Conservation (phyloP, 768 basidiomycete species). For the Agaricus blazei region DNA sequence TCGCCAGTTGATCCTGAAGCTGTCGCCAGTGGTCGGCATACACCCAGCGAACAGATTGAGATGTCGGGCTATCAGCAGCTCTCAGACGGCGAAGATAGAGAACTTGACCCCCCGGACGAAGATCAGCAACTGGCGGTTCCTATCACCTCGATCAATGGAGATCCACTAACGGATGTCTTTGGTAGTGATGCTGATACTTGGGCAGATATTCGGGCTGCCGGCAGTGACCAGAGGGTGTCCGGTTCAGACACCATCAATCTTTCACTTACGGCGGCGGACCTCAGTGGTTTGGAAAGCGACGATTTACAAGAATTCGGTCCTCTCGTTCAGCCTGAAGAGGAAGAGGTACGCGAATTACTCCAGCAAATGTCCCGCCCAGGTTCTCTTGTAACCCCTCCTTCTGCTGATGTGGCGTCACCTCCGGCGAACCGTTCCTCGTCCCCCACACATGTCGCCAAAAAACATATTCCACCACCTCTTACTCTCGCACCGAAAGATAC, state of each 20-base stretch:
- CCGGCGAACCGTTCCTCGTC: conserved; percentile 28
- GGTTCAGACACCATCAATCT: conserved; percentile 50
- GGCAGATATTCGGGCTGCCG: conserved; percentile 44
- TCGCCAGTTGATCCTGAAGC: conserved; percentile 8
- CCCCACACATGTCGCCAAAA: conserved; percentile 22
- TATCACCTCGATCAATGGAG: conserved; percentile 31
- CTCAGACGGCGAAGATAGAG: conserved; percentile 29
- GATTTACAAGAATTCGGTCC: conserved; percentile 22
- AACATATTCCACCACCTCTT: conserved; percentile 55
- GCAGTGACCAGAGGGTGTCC: conserved; percentile 19
- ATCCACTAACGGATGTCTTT: conserved; percentile 60
- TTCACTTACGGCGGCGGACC: conserved; percentile 42
- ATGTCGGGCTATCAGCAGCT: conserved; percentile 29
- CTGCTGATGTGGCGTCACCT: not conserved
- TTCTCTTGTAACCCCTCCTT: conserved; percentile 26
- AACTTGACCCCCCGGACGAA: not conserved
- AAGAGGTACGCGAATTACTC: conserved; percentile 34
- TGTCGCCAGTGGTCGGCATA: conserved; percentile 3
- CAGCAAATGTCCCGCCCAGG: conserved; percentile 35
- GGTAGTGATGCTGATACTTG: conserved; percentile 63
- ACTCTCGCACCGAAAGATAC: conserved; percentile 37
- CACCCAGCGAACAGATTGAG: conserved; percentile 8
- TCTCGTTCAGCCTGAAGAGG: conserved; percentile 26
- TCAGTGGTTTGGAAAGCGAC: conserved; percentile 21
- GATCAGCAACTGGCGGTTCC: conserved; percentile 31